Evolutionary conservation across 1,284 basidiomycete species (phyloP), one percentile per base, ranked within the genome.

Genomic region (Ganoderma meredithae): DNA sequence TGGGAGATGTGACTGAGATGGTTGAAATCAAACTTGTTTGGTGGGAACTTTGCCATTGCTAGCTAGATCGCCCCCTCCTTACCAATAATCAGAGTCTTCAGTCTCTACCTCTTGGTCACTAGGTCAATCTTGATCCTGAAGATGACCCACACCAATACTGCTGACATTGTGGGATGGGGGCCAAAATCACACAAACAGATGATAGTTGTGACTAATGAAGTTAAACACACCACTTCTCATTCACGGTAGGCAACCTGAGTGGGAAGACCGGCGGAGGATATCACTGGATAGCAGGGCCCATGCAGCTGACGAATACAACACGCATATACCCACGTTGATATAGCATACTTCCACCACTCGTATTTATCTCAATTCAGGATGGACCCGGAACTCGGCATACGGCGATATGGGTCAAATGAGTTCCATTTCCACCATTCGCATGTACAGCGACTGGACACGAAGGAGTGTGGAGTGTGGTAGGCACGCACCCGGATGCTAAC

Each of bases 401-500:
- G 19, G 19, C 19, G 17, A 43, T 3, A 13, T 43, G 41, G 13
- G 41, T 0, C 5, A 17, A 47, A 22, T 9, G 17, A 47, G 44
- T n/a, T 47, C n/a, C 44, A 8, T 47, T 22, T 22, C n/a, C 44
- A 22, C 17, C n/a, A 9, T 3, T 1, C 44, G n/a, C 44, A 22
- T 13, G 47, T 1, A 52, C 22, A 13, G n/a, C n/a, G 12, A 25
- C 22, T 25, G 8, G 12, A 40, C 6, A 64, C 19, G 10, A 60
- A 33, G 7, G 22, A 47, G n/a, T n/a, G n/a, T n/a, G n/a, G n/a
- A n/a, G 36, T 22, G 27, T n/a, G 8, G 7, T 1, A 44, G 59
- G 19, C 3, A 75, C 79, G 66, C 66, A 81, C 81, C 63, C 78
- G 71, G 22, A 80, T 65, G 60, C 77, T 73, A 33, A 82, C 76